These are phyloP conservation scores for Xylaria sp. DNA, from an alignment of 2,329 filamentous ascomycete species.

Conservation along the genomic window DNA sequence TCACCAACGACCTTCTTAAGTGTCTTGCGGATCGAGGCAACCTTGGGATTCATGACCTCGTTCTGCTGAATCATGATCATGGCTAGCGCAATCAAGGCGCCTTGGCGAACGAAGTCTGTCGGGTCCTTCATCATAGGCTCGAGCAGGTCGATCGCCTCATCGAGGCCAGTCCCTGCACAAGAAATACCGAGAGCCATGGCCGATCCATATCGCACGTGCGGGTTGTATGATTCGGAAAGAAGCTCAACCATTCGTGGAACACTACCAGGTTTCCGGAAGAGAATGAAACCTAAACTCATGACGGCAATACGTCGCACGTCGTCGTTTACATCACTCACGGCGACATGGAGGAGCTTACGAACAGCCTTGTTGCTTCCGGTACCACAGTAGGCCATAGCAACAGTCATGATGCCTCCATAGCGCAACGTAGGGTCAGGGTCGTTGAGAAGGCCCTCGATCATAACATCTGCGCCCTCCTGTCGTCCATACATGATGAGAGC, in stretches of 20 bases:
- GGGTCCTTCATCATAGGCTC: conserved; percentile 99
- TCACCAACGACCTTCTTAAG: conserved; percentile 94
- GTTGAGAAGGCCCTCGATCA: conserved; percentile 91
- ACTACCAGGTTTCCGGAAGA: conserved; percentile 96
- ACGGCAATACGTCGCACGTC: conserved; percentile 96
- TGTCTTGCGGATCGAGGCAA: conserved; percentile 87
- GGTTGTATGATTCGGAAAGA: conserved; percentile 97
- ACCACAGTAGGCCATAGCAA: conserved; percentile 95
- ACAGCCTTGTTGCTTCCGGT: conserved; percentile 99
- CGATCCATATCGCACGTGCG: conserved; percentile 95
- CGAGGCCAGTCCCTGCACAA: conserved; percentile 93
- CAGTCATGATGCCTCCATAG: conserved; percentile 99
- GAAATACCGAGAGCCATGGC: conserved; percentile 99
- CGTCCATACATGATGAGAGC: conserved; percentile 97
- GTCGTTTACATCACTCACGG: conserved; percentile 97
- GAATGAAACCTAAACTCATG: conserved; percentile 97
- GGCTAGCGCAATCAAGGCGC: conserved; percentile 89
- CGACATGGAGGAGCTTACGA: conserved; percentile 91
- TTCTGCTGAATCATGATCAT: conserved; percentile 99
- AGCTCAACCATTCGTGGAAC: conserved; percentile 99
- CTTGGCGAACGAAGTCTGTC: conserved; percentile 97
- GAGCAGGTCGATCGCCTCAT: conserved; percentile 94
- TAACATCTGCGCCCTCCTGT: conserved; percentile 92
- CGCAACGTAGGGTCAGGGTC: conserved; percentile 93
- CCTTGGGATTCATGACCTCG: conserved; percentile 98